Base-by-base conservation (phyloP, 1,284 basidiomycete genomes). In the Bjerkandera adusta region DNA sequence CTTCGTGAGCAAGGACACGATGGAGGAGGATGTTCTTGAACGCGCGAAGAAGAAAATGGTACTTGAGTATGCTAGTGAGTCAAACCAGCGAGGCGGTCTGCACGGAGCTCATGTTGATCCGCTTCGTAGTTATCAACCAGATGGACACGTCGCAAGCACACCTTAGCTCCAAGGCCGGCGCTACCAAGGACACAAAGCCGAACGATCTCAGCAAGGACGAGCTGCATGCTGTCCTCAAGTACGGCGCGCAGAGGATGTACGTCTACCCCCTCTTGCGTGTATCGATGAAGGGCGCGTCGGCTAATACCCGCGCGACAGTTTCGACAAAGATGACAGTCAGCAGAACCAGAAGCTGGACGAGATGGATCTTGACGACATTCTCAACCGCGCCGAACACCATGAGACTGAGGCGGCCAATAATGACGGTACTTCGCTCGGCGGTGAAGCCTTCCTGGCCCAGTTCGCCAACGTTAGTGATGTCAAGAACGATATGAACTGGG, bases 41-140 rank as follows among this genome's bases (percentile, higher is more conserved):
- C 82, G 95, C 35, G 97, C 97, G 15, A 96, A 97, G 79, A 90
- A 95, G 73, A 99, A 99, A 76, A 99, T 99, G 96, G 93, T 99
- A 46, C 75, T 99, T 56, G 97, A 99, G 68, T 98, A 99, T 73
- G 97, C 96, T 43, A 98, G 92, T 95, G 66, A 66, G 92, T 45
- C 34, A 16, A 29, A 5, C 15, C 38, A 29, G 47, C 36, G 47
- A 38, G 16, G 15, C 15, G 16, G 47, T 24, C 49, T 39, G 51
- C 47, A 36, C 52, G 46, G 36, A 50, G 53, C 50, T 53, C 52
- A 55, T 49, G 36, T 40, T 45, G 30, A 39, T 26, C n/a, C 43
- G 36, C 37, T 44, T 36, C 44, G 18, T 63, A 93, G 92, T 99
- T 72, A 98, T 99, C 75, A 96, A 97, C 70, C 96, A 99, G 71